Base-by-base conservation (phyloP, 352 stramenopile genomes). In the Globisporangium middletonii region DNA sequence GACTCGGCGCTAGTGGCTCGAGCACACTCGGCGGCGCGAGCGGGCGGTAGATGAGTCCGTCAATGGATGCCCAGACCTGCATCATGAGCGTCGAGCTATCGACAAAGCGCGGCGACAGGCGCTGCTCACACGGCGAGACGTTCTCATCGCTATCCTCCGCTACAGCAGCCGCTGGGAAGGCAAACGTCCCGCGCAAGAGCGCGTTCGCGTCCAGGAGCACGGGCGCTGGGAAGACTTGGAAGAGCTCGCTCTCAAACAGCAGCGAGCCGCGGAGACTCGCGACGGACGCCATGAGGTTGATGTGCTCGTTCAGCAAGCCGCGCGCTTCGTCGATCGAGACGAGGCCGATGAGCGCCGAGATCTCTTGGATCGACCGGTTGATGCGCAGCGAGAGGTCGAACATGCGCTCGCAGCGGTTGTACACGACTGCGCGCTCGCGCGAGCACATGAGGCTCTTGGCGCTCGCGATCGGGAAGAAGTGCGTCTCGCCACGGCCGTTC, bases 371-470 rank as follows among this genome's bases (percentile, higher is more conserved):
- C 13, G 85, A 94, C 5, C 83, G 67, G 47, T 93, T 94, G 72
- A 94, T 92, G 55, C 82, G 79, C 68, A 92, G 69, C 53, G 84
- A 94, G 44, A 92, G 64, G 68, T 92, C 84, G 60, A 94, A 92
- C 84, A 92, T 94, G 53, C 77, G 68, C 61, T 89, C 86, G 66
- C 84, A 94, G 41, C 79, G 80, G 68, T 84, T 89, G 68, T 92
- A 92, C 19, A 94, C 74, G 41, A 86, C 64, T 0, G 84, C 84
- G 49, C 83, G 68, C 58, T 94, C 84, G 5, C 77, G 60, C 1
- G 82, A 94, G 52, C 84, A 92, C 78, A 92, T 87, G 57, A 92
- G 77, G 35, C 68, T 72, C 30, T 74, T 76, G 33, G 80, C 72
- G 35, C 60, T 63, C 42, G 69, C 67, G 16, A 91, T 59, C 13